Evolutionary conservation across 2,329 filamentous ascomycete species (phyloP), one percentile per base, ranked within the genome.

Genomic region (Ophiostoma sp.): DNA sequence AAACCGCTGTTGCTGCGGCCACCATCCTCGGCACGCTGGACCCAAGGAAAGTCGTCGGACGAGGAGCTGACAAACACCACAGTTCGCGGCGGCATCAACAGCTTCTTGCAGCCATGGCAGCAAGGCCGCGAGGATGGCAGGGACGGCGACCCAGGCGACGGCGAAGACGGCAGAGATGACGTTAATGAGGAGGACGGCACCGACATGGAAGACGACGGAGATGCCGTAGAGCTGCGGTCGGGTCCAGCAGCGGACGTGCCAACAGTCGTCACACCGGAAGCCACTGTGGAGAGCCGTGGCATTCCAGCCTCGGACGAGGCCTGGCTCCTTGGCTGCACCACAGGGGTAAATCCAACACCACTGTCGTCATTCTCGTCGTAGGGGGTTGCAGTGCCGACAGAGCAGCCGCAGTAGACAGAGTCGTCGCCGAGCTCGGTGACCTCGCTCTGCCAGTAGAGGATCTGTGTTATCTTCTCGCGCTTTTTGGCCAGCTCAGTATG

Each of bases 401-500:
- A 74, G 67, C 76, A 77, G 66, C 71, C 73, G 72, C 79, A 79
- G 14, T 76, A 75, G 27, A 74, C 73, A 47, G 60, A 36, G 42
- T 66, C 52, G 2, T 74, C 74, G 64, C 77, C 63, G 18, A 64
- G 75, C 36, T 75, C 74, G 47, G 77, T 76, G 64, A 85, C 81
- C 75, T 85, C 83, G 66, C 76, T 76, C 68, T 81, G 80, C 83
- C 83, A 85, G 69, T 81, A 77, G 69, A 81, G 75, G 71, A 85
- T 83, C 74, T 79, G 79, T 65, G 71, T 68, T 55, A 73, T 69
- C 69, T 74, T 76, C 42, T 67, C 68, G 45, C 69, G 70, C 64
- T 71, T 72, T 64, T 72, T 72, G 7, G 41, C 12, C 7, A 40
- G 8, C 9, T 69, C 49, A 4, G 68, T 11, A n/a, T 63, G 69